These are phyloP conservation scores for Hibiscus mutabilis DNA, from an alignment of 345 rosid species.

Conservation along the genomic window DNA sequence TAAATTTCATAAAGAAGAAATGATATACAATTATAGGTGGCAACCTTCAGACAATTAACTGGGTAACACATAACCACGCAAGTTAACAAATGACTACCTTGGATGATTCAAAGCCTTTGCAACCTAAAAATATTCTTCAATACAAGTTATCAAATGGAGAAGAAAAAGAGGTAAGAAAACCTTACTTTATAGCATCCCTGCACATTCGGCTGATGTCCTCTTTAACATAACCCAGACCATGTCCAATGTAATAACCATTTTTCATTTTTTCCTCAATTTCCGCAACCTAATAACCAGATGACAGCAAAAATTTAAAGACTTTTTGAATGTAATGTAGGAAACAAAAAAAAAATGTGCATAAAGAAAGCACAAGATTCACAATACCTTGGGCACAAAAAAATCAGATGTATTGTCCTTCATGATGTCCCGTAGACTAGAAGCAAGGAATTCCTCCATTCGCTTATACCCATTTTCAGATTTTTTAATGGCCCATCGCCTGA, in stretches of 20 bases:
- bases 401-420: constrained; percentile 89
- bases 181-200: constrained; percentile 98
- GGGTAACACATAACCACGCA: neutral
- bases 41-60: neutral
- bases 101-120: neutral
- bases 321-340: constrained; percentile 12
- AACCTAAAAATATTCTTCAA: neutral
- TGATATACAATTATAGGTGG: neutral
- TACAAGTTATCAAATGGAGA: neutral
- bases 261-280: constrained; percentile 79
- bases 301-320: constrained; percentile 16
- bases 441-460: constrained; percentile 91
- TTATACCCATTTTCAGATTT: constrained; percentile 80
- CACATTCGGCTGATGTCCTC: constrained; percentile 97
- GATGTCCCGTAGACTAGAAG: constrained; percentile 78
- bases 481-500: constrained; percentile 85
- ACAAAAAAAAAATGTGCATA: neutral
- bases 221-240: constrained; percentile 80
- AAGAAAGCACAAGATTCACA: constrained; percentile 9
- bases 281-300: constrained; percentile 51
- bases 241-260: constrained; percentile 75
- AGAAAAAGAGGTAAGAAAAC: neutral
- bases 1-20: neutral
- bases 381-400: constrained; percentile 86
- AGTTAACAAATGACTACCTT: constrained; percentile 7